Evolutionary conservation across 352 stramenopile genomes (phyloP).

Genomic region (Phytophthora boehmeriae): DNA sequence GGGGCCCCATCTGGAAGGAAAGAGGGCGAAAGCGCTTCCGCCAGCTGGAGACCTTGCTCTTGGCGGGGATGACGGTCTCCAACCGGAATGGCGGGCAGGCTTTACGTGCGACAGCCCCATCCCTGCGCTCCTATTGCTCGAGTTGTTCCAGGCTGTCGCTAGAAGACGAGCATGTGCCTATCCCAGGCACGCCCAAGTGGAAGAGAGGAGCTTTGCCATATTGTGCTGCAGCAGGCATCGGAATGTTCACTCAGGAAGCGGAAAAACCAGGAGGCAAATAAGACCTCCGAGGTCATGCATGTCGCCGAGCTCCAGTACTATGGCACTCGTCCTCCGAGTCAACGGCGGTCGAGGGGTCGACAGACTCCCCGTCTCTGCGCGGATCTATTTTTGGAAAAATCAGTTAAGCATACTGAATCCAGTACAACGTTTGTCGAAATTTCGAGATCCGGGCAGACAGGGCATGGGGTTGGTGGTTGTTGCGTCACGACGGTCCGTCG

Average conservation of each 20-base stretch:
- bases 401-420: not conserved
- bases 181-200: constrained; percentile 12
- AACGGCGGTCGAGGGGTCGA: not conserved
- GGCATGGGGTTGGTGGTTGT: constrained; percentile 19
- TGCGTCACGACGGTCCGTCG: constrained; percentile 39
- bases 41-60: constrained; percentile 28
- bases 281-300: not conserved
- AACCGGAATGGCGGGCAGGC: not conserved
- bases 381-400: not conserved
- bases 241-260: too few species aligned
- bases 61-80: constrained; percentile 9
- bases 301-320: not conserved
- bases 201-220: constrained; percentile 1
- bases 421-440: constrained; percentile 2
- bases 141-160: constrained; percentile 25
- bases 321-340: not conserved
- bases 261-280: not conserved
- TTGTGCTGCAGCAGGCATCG: too few species aligned
- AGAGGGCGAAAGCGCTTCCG: not conserved
- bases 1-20: constrained; percentile 12
- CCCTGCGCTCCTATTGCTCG: constrained; percentile 14
- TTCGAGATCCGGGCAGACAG: constrained; percentile 35
- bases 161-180: constrained; percentile 25
- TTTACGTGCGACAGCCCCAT: constrained; percentile 29
- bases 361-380: not conserved